Evolutionary conservation across 495 filamentous ascomycete species (phyloP), one percentile per base, ranked within the genome.

Genomic region (Podospora pseudopauciseta): DNA sequence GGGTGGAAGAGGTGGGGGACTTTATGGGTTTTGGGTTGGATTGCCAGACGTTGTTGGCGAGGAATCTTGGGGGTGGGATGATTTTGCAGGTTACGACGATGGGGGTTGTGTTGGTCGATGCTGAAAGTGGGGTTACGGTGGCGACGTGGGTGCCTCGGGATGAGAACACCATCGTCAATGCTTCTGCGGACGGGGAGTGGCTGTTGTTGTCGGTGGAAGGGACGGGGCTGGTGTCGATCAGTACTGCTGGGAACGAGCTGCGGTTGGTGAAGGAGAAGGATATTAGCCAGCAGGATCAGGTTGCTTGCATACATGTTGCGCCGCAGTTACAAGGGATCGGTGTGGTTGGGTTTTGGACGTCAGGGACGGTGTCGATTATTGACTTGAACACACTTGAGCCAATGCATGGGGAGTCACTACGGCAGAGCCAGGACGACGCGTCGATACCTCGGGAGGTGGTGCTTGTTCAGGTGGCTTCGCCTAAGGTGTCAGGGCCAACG

Each of bases 311-410:
- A 19, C 90, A 93, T 61, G 54, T 82, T 68, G 32, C 79, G 1
- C 77, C 77, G 3, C 71, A 86, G 53, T 71, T 81, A 11, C 69
- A 76, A 4, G 76, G 74, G 57, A 77, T 90, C 60, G 93, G 88
- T 66, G 88, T 96, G 49, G 86, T 91, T 34, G 94, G 92, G 2
- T 96, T 96, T 77, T 97, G 94, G 84, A 88, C 90, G 64, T 88
- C 87, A 28, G 89, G 92, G 4, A 82, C 83, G 2, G 85, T 97
- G 55, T 89, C 90, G 26, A 81, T 97, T 18, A 75, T 97, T 63
- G 81, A 86, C 57, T 70, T 94, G 0, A 74, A 81, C 18, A 86
- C 86, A 4, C 79, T 99, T 16, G 78, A 89, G 23, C 83, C 86
- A 7, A 67, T 81, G 6, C 78, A 79, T 58, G 78, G 80, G 18